Base-by-base conservation (phyloP, 2,329 filamentous ascomycete species). In the Pseudogymnoascus sp. region DNA sequence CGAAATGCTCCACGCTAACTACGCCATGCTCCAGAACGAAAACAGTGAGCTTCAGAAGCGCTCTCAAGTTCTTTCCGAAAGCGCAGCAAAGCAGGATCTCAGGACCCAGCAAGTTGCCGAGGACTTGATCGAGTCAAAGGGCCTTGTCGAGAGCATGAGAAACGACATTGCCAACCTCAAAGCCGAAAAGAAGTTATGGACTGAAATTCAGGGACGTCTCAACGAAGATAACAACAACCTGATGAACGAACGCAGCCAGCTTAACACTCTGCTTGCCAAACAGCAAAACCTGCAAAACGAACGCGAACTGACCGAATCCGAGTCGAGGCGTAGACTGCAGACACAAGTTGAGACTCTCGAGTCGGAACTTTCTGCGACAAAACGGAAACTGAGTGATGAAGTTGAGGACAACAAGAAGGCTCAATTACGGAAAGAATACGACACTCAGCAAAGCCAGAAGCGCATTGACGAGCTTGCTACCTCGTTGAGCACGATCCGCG, bases 181-280 rank as follows among this genome's bases (percentile, higher is more conserved):
- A 75, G 93, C 93, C 0, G 93, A 97, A 76, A 96, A 96, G 77
- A 89, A 91, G 38, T 81, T 99, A 9, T 96, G 90, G 89, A 96
- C 95, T 78, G 91, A 89, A 63, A 96, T 97, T 35, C 93, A 97
- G 73, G 88, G 90, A 67, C 87, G 96, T 62, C 81, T 97, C 47
- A 89, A 85, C 66, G 91, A 95, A 70, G 93, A 97, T 72, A 96
- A 95, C 67, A 91, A 96, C 71, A 85, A 79, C 19, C 79, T 97
- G 11, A 83, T 89, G 44, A 90, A 96, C 65, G 95, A 99, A 74
- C 90, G 92, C 68, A 85, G 87, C 53, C 85, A 93, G 31, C 83
- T 97, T 4, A 96, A 93, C 75, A 87, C 86, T 64, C 81, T 96
- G 33, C 85, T 97, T 53, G 84, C 88, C 3, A 92, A 90, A 62